Base-by-base conservation (phyloP, 768 basidiomycete genomes). In the Tephrocybe sp. region DNA sequence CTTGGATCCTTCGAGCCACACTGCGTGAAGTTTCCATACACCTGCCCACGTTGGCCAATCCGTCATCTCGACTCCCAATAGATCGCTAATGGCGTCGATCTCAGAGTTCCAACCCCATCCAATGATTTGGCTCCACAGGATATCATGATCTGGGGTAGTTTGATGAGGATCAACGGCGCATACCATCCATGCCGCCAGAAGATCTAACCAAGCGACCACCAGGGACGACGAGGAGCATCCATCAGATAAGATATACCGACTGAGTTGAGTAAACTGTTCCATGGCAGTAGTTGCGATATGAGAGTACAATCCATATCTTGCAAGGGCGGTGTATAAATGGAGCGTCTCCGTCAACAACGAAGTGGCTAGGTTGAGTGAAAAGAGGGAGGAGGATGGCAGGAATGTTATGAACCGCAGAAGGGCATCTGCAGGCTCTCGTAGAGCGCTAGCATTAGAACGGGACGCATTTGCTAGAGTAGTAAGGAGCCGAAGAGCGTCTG, bases 131-230 rank as follows among this genome's bases (percentile, higher is more conserved):
- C 85, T 90, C 95, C 96, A 98, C 8, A 88, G 68, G 43, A 98
- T 83, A 47, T 90, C 92, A 66, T 98, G 96, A 7, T 74, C 76
- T 0, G 92, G 92, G 2, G 84, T 87, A 6, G 92, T 95, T 48
- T 77, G 74, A 62, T 98, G 96, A 5, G 96, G 95, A 61, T 98
- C 89, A n/a, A 82, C 78, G 0, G 93, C 92, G 58, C 91, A 95
- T 3, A 80, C 72, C 5, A 75, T 85, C 94, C 93, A 98, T 0
- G 75, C 70, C 52, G 81, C 79, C 2, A 92, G 57, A 8, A 92
- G 68, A 9, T 70, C 67, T 5, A 78, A 68, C 79, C 87, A 93
- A 3, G 81, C 73, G 22, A 65, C 51, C 34, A 68, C 69, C 36
- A 81, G 72, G 19, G 48, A 60, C 48, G 47, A 53, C 10, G 73